These are phyloP conservation scores for Mycena olivaceomarginata DNA, from an alignment of 768 basidiomycete genomes.

Conservation along the genomic window DNA sequence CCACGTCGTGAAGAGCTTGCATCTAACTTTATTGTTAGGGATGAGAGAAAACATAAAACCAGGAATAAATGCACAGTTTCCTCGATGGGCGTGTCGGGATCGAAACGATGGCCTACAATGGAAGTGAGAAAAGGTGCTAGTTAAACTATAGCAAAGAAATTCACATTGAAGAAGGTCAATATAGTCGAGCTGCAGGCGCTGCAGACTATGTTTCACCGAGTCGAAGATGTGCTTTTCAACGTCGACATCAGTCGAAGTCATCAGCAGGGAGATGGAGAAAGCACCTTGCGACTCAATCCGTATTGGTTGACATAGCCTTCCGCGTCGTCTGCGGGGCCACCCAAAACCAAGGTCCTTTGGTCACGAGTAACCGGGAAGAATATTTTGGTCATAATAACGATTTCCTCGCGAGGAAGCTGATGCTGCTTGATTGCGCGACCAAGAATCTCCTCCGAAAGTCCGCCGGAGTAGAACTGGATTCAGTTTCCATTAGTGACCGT, in stretches of 20 bases:
- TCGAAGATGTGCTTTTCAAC: slow-evolving; percentile 71
- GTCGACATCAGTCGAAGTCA: not conserved
- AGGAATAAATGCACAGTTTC: slow-evolving; percentile 63
- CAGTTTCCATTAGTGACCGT: too few species aligned
- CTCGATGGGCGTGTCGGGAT: slow-evolving; percentile 73
- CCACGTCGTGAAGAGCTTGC: slow-evolving; percentile 83
- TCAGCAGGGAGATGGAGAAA: not conserved
- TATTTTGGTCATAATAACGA: too few species aligned
- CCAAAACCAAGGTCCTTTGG: too few species aligned
- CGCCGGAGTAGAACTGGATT: too few species aligned
- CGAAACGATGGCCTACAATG: slow-evolving; percentile 70
- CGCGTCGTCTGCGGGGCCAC: too few species aligned
- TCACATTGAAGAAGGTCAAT: slow-evolving; percentile 75
- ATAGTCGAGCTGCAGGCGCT: slow-evolving; percentile 69
- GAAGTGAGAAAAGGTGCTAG: not conserved
- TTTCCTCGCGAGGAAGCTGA: too few species aligned
- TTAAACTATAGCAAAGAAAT: not conserved
- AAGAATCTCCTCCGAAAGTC: too few species aligned
- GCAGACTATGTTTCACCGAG: slow-evolving; percentile 63
- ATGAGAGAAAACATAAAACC: not conserved
- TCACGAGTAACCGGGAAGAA: too few species aligned
- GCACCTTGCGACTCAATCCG: slow-evolving; percentile 56
- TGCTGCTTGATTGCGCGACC: too few species aligned
- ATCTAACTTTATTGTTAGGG: slow-evolving; percentile 61
- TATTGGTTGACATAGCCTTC: too few species aligned